Evolutionary conservation across 2,329 filamentous ascomycete species (phyloP).

Genomic region (Colletotrichum coccodes): DNA sequence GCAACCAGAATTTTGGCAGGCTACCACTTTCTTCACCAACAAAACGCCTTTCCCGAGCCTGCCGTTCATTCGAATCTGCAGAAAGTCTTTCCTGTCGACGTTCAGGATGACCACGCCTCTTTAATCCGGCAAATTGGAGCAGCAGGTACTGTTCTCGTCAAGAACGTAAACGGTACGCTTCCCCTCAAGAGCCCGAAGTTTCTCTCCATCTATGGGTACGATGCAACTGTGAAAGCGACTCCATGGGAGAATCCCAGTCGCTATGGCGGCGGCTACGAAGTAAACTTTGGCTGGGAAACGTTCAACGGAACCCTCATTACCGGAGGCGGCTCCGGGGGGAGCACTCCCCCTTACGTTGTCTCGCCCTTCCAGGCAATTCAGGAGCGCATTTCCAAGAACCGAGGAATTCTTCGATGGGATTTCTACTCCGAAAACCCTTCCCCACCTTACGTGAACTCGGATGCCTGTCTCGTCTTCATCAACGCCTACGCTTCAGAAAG

Average conservation of each 20-base stretch:
- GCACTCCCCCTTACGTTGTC: conserved; percentile 27
- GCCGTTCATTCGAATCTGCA: conserved; percentile 70
- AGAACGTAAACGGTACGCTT: conserved; percentile 72
- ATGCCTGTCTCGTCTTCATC: conserved; percentile 76
- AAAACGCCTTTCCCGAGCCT: conserved; percentile 52
- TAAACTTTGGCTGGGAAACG: conserved; percentile 43
- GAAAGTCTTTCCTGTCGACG: conserved; percentile 51
- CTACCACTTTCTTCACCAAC: conserved; percentile 66
- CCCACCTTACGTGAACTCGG: conserved; percentile 54
- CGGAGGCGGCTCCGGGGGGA: conserved; percentile 42
- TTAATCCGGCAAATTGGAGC: conserved; percentile 45
- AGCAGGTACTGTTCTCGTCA: conserved; percentile 78
- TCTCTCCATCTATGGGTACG: conserved; percentile 69
- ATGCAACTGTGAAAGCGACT: conserved; percentile 62
- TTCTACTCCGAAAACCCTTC: conserved; percentile 58
- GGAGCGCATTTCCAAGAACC: conserved; percentile 62
- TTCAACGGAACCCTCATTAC: conserved; percentile 57
- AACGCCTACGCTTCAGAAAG: conserved; percentile 80
- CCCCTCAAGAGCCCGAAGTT: conserved; percentile 66
- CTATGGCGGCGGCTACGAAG: conserved; percentile 55
- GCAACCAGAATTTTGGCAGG: conserved; percentile 66
- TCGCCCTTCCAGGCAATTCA: conserved; percentile 64
- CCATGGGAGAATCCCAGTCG: conserved; percentile 24
- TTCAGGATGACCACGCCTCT: conserved; percentile 11
- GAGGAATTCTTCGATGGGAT: conserved; percentile 63